Conservation (phyloP, 176 grass and related monocot genomes). For the Calamus simplicifolius region DNA sequence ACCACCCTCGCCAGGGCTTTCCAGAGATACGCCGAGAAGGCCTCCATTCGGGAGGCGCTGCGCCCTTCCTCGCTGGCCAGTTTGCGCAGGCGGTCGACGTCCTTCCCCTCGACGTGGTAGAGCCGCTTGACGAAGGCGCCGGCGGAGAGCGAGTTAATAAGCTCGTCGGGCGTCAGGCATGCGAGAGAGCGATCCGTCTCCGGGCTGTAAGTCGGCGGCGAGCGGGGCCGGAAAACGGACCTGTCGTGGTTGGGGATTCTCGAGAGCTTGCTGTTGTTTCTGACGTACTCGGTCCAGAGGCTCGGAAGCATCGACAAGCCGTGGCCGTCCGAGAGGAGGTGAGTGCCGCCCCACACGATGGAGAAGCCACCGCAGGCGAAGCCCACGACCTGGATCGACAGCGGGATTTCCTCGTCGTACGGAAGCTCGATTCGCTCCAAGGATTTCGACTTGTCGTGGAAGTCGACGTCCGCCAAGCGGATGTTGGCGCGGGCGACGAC, state of each 20-base stretch:
- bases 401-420: constrained; percentile 27
- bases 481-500: constrained; percentile 29
- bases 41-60: constrained; percentile 44
- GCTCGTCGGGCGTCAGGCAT: constrained; percentile 6
- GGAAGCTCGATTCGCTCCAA: constrained; percentile 27
- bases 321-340: constrained; percentile 59
- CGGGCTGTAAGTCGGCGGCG: constrained; percentile 22
- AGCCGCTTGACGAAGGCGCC: constrained; percentile 34
- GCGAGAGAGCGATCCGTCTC: constrained; percentile 45
- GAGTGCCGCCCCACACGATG: constrained; percentile 45
- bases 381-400: constrained; percentile 65
- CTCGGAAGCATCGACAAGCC: constrained; percentile 38
- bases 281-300: constrained; percentile 45
- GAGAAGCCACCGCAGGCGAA: constrained; percentile 69
- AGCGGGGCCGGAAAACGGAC: constrained; percentile 38
- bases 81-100: constrained; percentile 35
- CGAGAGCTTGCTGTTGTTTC: constrained; percentile 8
- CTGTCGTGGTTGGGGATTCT: constrained; percentile 42
- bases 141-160: constrained; percentile 36
- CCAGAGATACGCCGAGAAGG: constrained; percentile 56
- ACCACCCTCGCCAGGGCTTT: constrained; percentile 43
- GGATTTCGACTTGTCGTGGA: constrained; percentile 39
- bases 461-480: constrained; percentile 31
- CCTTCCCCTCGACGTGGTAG: constrained; percentile 39
- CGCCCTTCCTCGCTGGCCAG: constrained; percentile 13